phyloP scores from a whole-genome alignment of 768 basidiomycete genomes.

The Leccinellum rugosiceps region DNA sequence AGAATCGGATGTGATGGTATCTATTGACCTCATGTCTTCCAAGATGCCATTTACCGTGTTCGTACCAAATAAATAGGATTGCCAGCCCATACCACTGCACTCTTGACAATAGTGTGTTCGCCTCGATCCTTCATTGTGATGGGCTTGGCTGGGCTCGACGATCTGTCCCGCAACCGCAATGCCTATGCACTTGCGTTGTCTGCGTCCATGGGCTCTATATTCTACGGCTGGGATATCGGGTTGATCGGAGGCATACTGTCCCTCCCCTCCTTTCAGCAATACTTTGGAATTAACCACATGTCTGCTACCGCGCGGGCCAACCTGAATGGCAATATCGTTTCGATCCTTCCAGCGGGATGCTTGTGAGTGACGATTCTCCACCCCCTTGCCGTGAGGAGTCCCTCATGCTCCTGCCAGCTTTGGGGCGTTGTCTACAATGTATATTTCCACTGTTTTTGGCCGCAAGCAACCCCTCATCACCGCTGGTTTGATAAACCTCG shows the following conservation, averaged over 20 bases:
- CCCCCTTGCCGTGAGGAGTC: neutral
- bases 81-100: neutral
- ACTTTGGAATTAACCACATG: constrained; percentile 44
- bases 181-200: constrained; percentile 44
- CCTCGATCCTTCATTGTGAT: constrained; percentile 9
- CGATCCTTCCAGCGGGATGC: constrained; percentile 46
- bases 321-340: constrained; percentile 50
- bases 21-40: too few relatives aligned
- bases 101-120: neutral
- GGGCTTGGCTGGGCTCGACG: constrained; percentile 21
- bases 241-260: constrained; percentile 50
- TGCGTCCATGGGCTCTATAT: constrained; percentile 48
- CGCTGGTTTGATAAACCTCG: constrained; percentile 44
- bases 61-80: too few relatives aligned
- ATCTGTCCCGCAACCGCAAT: constrained; percentile 37
- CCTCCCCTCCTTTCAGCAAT: constrained; percentile 44
- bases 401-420: constrained; percentile 29
- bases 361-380: constrained; percentile 36
- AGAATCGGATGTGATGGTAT: too few relatives aligned
- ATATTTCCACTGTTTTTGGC: constrained; percentile 41
- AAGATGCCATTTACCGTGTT: too few relatives aligned
- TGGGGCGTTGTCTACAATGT: constrained; percentile 41
- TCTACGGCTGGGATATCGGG: constrained; percentile 49
- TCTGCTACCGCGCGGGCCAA: constrained; percentile 36
- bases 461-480: constrained; percentile 43